Conservation (phyloP, 2,329 filamentous ascomycete genomes). For the Verticillium zaregamsianum region DNA sequence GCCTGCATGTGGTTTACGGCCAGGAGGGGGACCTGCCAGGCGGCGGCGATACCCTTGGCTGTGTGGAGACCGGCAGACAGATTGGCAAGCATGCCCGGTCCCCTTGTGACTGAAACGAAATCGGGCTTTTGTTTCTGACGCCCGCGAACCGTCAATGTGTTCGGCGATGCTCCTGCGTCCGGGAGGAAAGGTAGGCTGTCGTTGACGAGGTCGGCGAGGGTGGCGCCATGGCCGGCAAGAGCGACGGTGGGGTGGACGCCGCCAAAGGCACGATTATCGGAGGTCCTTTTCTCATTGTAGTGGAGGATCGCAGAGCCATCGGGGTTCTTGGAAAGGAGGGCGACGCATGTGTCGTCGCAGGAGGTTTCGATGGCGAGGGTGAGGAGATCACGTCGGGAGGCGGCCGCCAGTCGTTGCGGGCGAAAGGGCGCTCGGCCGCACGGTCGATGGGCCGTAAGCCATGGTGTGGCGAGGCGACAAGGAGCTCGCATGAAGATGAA, state of each 20-base stretch:
- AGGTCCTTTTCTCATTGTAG: conserved; percentile 78
- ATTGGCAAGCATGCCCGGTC: conserved; percentile 82
- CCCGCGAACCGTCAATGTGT: conserved; percentile 9
- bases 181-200: conserved; percentile 56
- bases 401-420: neutral
- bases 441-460: neutral
- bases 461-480: neutral
- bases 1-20: conserved; percentile 98
- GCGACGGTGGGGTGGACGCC: conserved; percentile 80
- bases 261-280: conserved; percentile 67
- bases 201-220: conserved; percentile 64
- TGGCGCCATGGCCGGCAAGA: conserved; percentile 68
- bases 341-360: conserved; percentile 91
- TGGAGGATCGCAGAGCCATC: conserved; percentile 51
- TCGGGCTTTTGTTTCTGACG: conserved; percentile 54
- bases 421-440: neutral
- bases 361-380: conserved; percentile 78
- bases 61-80: conserved; percentile 74
- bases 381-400: conserved; percentile 31
- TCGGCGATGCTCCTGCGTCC: conserved; percentile 4
- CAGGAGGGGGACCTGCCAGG: conserved; percentile 77
- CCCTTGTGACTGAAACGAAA: conserved; percentile 84
- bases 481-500: neutral
- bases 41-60: conserved; percentile 81
- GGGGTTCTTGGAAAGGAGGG: conserved; percentile 62